A percentile compares a stretch with the other conserved stretches of the same genome.
Evolutionary conservation across 805 yeast genomes (phyloP).

Genomic region (Metschnikowia borealis): DNA sequence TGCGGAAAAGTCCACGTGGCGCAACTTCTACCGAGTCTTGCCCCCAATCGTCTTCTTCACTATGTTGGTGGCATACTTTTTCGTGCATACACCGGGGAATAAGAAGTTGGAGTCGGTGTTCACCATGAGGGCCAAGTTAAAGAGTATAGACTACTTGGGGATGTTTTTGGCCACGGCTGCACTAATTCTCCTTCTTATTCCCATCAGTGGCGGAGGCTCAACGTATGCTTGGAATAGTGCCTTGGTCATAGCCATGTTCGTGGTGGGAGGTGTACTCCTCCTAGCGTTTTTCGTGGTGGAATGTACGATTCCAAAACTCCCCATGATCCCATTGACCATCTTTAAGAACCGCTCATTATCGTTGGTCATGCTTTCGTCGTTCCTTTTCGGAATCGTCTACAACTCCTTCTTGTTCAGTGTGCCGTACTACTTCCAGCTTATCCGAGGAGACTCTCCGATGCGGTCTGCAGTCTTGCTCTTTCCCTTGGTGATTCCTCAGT

Average conservation of each 20-base stretch:
- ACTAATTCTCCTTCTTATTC: slow-evolving; percentile 48
- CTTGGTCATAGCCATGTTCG: slow-evolving; percentile 32
- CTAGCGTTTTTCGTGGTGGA: slow-evolving; percentile 48
- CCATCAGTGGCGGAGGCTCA: slow-evolving; percentile 60
- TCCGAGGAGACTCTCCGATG: slow-evolving; percentile 37
- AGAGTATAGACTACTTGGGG: slow-evolving; percentile 52
- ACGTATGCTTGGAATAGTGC: slow-evolving; percentile 51
- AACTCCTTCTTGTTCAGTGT: slow-evolving; percentile 45
- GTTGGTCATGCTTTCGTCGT: slow-evolving; percentile 28
- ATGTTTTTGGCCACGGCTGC: slow-evolving; percentile 46
- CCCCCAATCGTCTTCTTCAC: slow-evolving; percentile 40
- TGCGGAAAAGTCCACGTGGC: slow-evolving; percentile 45
- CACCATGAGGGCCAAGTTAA: slow-evolving; percentile 33
- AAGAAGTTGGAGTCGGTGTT: slow-evolving; percentile 24
- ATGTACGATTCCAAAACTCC: slow-evolving; percentile 44
- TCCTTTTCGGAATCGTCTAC: slow-evolving; percentile 49
- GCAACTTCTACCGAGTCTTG: slow-evolving; percentile 48
- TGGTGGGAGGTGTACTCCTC: slow-evolving; percentile 32
- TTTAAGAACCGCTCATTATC: slow-evolving; percentile 35
- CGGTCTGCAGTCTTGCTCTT: slow-evolving; percentile 39
- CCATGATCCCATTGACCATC: slow-evolving; percentile 51
- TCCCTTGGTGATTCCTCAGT: slow-evolving; percentile 38
- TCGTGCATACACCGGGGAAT: slow-evolving; percentile 35
- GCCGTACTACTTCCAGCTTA: slow-evolving; percentile 48
- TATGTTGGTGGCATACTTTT: slow-evolving; percentile 25